Evolutionary conservation across 805 yeast genomes (phyloP).

Genomic region (Maudiozyma barnettii): DNA sequence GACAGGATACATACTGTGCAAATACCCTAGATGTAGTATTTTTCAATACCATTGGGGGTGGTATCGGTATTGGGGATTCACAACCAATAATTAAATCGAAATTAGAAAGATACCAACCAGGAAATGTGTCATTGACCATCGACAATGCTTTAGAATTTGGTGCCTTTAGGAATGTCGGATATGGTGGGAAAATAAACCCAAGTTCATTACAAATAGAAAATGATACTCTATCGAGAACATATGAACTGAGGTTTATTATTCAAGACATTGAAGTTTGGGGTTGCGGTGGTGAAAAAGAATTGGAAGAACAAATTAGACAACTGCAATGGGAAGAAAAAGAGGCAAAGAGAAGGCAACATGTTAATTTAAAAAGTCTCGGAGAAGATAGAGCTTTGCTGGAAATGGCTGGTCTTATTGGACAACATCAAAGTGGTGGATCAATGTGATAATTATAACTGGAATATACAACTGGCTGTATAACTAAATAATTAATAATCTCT

Average conservation of each 20-base stretch:
- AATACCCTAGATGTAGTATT: constrained; percentile 39
- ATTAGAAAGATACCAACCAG: constrained; percentile 45
- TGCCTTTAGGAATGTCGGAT: constrained; percentile 59
- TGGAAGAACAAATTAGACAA: constrained; percentile 61
- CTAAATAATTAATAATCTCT: no score
- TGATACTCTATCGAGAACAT: constrained; percentile 24
- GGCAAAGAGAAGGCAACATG: constrained; percentile 64
- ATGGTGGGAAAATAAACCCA: constrained; percentile 41
- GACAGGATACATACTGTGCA: constrained; percentile 44
- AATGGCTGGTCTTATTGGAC: constrained; percentile 61
- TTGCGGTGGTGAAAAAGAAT: constrained; percentile 67
- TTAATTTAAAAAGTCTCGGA: constrained; percentile 55
- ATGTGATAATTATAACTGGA: constrained; percentile 22
- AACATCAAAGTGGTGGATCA: constrained; percentile 41
- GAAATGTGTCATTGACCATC: constrained; percentile 69
- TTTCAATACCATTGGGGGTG: constrained; percentile 67
- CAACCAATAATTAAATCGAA: constrained; percentile 51
- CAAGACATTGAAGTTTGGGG: constrained; percentile 89
- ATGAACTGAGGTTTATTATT: constrained; percentile 62
- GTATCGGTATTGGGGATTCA: constrained; percentile 70
- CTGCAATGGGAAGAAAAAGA: constrained; percentile 93
- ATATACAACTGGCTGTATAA: neutral
- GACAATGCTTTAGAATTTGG: constrained; percentile 77
- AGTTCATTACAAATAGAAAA: constrained; percentile 20
- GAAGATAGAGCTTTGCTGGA: constrained; percentile 83